These are phyloP conservation scores for Phytophthora ramorum DNA, from an alignment of 352 stramenopile genomes.

Conservation along the genomic window DNA sequence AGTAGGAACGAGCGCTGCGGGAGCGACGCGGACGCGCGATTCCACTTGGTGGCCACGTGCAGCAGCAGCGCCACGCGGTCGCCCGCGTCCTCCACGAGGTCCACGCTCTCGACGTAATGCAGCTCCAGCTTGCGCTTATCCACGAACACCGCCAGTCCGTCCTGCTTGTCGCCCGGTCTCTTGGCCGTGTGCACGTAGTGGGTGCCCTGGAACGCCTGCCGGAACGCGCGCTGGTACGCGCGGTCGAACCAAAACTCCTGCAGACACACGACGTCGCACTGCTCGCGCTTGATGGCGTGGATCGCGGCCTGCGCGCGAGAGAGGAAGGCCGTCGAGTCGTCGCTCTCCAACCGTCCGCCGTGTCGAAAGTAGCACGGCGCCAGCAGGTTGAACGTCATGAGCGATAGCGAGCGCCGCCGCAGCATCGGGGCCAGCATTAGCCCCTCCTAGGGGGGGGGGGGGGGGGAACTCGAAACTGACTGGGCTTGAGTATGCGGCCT, in stretches of 20 bases:
- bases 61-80: slow-evolving; percentile 87
- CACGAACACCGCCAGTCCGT: slow-evolving; percentile 84
- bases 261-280: slow-evolving; percentile 81
- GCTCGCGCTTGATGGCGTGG: slow-evolving; percentile 72
- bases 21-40: slow-evolving; percentile 50
- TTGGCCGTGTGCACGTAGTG: slow-evolving; percentile 83
- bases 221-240: slow-evolving; percentile 79
- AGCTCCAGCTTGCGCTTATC: slow-evolving; percentile 80
- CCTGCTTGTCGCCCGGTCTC: slow-evolving; percentile 78
- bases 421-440: slow-evolving; percentile 22
- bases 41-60: slow-evolving; percentile 87
- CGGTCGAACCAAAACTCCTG: slow-evolving; percentile 89
- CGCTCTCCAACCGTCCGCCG: slow-evolving; percentile 75
- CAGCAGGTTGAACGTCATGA: slow-evolving; percentile 91
- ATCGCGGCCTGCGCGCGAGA: slow-evolving; percentile 76
- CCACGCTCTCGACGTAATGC: slow-evolving; percentile 80
- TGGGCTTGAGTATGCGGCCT: neutral
- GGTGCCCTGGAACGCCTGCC: slow-evolving; percentile 59
- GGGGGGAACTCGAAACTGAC: slow-evolving; percentile 13
- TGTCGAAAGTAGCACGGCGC: slow-evolving; percentile 90
- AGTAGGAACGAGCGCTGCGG: slow-evolving; percentile 78
- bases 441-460: no score
- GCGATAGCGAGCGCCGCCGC: slow-evolving; percentile 50
- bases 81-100: slow-evolving; percentile 74
- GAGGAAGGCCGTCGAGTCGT: slow-evolving; percentile 66